Evolutionary conservation across 2,329 filamentous ascomycete species (phyloP), one percentile per base, ranked within the genome.

Genomic region (Aspergillus sclerotialis): DNA sequence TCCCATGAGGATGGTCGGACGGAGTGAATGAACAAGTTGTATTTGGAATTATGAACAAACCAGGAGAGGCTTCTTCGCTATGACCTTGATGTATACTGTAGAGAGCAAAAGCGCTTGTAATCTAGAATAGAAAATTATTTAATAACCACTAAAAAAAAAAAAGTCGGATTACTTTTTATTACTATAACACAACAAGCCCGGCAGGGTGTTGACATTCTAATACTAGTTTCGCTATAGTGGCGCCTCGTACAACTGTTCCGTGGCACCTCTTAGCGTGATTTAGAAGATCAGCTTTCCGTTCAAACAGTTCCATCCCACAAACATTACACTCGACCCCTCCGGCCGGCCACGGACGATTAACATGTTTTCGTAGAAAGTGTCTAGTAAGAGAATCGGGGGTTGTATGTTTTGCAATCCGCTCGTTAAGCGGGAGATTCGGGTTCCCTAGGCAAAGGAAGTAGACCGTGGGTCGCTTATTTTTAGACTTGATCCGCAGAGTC

Each of bases 391-490:
- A 42, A 17, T 37, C 38, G 6, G 39, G 36, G 19, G 35, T 43
- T 14, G 4, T n/a, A 29, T 45, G 32, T 35, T 45, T 36, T 4
- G 5, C 13, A 35, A 42, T 15, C 11, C 36, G 26, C 24, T 26
- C 30, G 9, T 29, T 28, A 3, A 35, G 16, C 2, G 39, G 29
- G 7, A 28, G 21, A 23, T 33, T 14, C 11, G 36, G 30, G 28
- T 44, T 39, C 12, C 38, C 33, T 11, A 45, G 13, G 18, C 35
- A 47, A 17, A 47, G 35, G 36, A 49, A 47, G 35, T 39, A 45
- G 17, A 40, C 37, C 30, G 24, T 13, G 3, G 38, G 33, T 19
- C 19, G 23, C 33, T 49, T 4, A 3, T 38, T 30, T 21, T n/a
- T 11, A 35, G 28, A 42, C 7, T 38, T 35, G 31, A 45, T 28